These are phyloP conservation scores for Neobulgaria alba DNA, from an alignment of 2,329 filamentous ascomycete genomes.

Conservation along the genomic window DNA sequence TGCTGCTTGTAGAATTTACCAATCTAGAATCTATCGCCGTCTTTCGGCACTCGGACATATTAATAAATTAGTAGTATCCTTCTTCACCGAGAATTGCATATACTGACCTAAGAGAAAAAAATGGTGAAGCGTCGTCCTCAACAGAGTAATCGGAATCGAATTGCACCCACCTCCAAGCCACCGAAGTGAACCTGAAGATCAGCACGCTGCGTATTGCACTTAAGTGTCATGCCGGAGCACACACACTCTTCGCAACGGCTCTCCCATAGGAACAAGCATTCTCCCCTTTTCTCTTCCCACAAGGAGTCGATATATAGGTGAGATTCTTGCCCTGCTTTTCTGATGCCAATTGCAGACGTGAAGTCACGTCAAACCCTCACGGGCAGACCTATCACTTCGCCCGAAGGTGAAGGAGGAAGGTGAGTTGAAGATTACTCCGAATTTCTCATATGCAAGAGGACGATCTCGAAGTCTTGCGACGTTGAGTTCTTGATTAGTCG, in stretches of 20 bases:
- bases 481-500: conserved; percentile 23
- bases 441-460: conserved; percentile 81
- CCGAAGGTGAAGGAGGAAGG: conserved; percentile 37
- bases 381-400: conserved; percentile 54
- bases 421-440: conserved; percentile 86
- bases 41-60: neutral
- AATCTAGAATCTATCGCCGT: too few species aligned
- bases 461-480: too few species aligned
- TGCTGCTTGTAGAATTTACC: too few species aligned
- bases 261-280: conserved; percentile 64
- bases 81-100: neutral
- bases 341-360: conserved; percentile 86
- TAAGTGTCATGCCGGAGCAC: conserved; percentile 60
- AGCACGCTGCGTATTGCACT: conserved; percentile 93
- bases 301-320: conserved; percentile 24
- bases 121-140: conserved; percentile 27
- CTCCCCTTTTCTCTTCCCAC: conserved; percentile 29
- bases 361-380: conserved; percentile 77
- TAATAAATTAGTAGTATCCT: neutral
- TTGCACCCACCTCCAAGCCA: conserved; percentile 26
- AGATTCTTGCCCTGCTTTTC: conserved; percentile 61
- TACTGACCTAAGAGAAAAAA: neutral
- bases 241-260: conserved; percentile 92
- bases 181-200: conserved; percentile 19
- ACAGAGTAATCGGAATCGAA: conserved; percentile 34